Base-by-base conservation (phyloP, 1,284 basidiomycete species). In the Moesziomyces sp. region DNA sequence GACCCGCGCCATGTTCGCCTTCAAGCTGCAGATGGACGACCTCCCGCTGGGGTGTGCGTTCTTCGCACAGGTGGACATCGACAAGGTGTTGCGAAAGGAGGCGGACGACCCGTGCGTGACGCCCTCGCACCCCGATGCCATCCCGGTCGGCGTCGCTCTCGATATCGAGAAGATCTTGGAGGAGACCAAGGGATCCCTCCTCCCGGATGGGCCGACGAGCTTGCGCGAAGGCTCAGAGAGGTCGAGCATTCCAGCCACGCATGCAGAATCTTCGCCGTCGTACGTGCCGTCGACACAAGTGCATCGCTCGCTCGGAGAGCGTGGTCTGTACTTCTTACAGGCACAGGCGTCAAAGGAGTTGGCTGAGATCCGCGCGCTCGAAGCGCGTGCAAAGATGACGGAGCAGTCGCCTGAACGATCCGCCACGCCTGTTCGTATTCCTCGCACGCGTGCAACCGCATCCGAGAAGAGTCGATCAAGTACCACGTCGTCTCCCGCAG, bases 21-120 rank as follows among this genome's bases (percentile, higher is more conserved):
- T 90, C 85, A 93, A 90, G 83, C 88, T 99, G 21, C 94, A 96
- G 14, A 94, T 99, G 90, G 93, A 94, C 81, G 93, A 98, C 83
- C 87, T 99, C 18, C 97, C 96, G 0, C 93, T 97, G 82, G 91
- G 83, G 47, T 85, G 85, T 14, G 94, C 94, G 0, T 99, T 97
- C 87, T 99, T 99, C 86, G 97, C 94, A 0, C 93, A 93, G 0
- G 95, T 99, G 43, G 97, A 99, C 81, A 87, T 98, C 28, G 97
- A 99, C 85, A 87, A 88, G 46, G 92, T 97, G 2, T 87, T 98
- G 51, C 89, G 96, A 30, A 99, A 99, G 85, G 97, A 99, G 85
- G 94, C 95, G 26, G 92, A 96, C 83, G 94, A 99, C 90, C 87
- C 92, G 0, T 99, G 96, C 78, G 89, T 94, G 26, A 99, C 96